These are phyloP conservation scores for Amyloporia xantha DNA, from an alignment of 768 basidiomycete genomes.

Conservation along the genomic window DNA sequence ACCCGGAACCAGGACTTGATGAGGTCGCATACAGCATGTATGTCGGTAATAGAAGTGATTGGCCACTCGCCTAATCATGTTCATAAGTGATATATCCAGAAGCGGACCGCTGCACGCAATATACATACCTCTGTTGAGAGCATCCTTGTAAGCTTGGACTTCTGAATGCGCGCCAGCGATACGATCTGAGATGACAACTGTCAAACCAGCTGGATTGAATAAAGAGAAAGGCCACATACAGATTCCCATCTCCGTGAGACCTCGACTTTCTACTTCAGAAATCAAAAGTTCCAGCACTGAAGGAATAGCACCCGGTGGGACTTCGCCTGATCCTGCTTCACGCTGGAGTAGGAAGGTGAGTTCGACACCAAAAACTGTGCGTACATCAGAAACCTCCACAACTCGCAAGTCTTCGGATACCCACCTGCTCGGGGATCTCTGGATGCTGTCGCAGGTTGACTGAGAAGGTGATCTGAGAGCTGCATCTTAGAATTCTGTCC, in stretches of 20 bases:
- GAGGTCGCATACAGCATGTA: slow-evolving; percentile 77
- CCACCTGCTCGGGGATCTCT: slow-evolving; percentile 75
- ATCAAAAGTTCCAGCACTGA: slow-evolving; percentile 60
- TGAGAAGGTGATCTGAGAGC: slow-evolving; percentile 66
- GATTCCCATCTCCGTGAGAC: slow-evolving; percentile 76
- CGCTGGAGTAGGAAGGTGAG: slow-evolving; percentile 61
- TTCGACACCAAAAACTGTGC: slow-evolving; percentile 60
- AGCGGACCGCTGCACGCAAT: neutral
- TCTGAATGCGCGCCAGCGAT: slow-evolving; percentile 72
- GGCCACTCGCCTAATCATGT: slow-evolving; percentile 48
- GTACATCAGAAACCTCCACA: slow-evolving; percentile 5
- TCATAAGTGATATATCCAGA: neutral
- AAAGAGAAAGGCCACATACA: slow-evolving; percentile 46
- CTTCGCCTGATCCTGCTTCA: slow-evolving; percentile 45
- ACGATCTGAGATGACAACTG: slow-evolving; percentile 65
- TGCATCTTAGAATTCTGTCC: slow-evolving; percentile 71
- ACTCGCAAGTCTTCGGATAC: neutral
- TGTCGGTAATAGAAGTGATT: slow-evolving; percentile 54
- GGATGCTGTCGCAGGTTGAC: slow-evolving; percentile 48
- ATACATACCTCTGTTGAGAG: slow-evolving; percentile 60
- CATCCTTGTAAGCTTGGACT: slow-evolving; percentile 63
- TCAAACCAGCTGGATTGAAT: too few relatives aligned
- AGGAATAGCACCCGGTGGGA: slow-evolving; percentile 57
- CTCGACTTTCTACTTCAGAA: slow-evolving; percentile 64
- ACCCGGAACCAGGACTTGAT: slow-evolving; percentile 84